These are phyloP conservation scores for Claviceps sp. DNA, from an alignment of 2,329 filamentous ascomycete genomes.

Conservation along the genomic window DNA sequence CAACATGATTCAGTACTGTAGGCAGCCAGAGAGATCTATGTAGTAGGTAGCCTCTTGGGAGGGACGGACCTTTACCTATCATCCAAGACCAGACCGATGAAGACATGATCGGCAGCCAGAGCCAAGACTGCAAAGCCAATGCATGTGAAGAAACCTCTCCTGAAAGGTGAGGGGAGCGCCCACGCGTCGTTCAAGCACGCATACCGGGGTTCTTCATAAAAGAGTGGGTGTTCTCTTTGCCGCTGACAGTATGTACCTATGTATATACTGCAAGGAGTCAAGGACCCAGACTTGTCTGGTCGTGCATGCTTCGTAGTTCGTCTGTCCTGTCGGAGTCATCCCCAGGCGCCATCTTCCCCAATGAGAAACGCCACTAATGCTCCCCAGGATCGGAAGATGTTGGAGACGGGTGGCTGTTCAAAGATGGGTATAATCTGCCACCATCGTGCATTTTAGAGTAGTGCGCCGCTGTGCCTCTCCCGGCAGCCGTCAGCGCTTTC, in stretches of 20 bases:
- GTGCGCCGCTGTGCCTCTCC: constrained; percentile 5
- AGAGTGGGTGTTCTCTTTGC: not conserved
- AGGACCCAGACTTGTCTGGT: not conserved
- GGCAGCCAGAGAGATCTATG: not conserved
- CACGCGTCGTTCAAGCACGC: not conserved
- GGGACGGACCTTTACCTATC: not conserved
- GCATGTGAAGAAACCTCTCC: not conserved
- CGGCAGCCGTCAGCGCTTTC: not conserved
- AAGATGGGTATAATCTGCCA: constrained; percentile 4
- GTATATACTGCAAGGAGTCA: not conserved
- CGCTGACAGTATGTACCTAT: not conserved
- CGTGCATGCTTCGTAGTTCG: not conserved
- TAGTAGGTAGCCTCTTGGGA: not conserved
- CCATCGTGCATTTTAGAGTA: not conserved
- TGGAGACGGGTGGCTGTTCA: constrained; percentile 1
- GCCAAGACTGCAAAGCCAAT: not conserved
- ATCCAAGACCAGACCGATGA: not conserved
- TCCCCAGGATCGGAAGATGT: not conserved
- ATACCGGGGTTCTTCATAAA: not conserved
- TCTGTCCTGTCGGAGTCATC: not conserved
- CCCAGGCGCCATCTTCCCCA: not conserved
- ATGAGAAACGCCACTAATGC: not conserved
- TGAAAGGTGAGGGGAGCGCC: not conserved
- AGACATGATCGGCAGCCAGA: constrained; percentile 1
- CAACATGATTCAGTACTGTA: not conserved